Conservation (phyloP, 306 rosid species). For the Arachis stenosperma region DNA sequence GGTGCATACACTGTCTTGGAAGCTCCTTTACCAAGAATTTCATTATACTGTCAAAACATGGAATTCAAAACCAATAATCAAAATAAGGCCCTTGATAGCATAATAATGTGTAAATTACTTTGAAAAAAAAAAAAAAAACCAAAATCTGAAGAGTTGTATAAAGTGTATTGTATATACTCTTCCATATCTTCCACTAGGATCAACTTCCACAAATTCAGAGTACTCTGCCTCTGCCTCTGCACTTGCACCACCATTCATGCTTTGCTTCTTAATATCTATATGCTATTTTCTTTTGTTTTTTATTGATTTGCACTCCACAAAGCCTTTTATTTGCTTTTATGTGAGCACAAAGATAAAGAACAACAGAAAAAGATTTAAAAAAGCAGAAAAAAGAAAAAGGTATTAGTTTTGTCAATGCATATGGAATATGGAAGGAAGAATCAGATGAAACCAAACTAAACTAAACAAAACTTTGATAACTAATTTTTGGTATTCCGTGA, state of each 20-base stretch:
- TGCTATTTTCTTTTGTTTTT: slow-evolving; percentile 30
- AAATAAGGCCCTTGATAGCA: slow-evolving; percentile 28
- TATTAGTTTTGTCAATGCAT: slow-evolving; percentile 33
- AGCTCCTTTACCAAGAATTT: slow-evolving; percentile 98
- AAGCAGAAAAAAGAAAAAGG: slow-evolving; percentile 22
- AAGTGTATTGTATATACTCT: slow-evolving; percentile 59
- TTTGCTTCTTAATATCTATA: slow-evolving; percentile 36
- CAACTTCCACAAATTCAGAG: slow-evolving; percentile 87
- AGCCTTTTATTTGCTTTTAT: slow-evolving; percentile 28
- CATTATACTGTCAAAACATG: slow-evolving; percentile 72
- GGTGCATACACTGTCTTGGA: slow-evolving; percentile 84
- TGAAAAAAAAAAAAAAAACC: neutral
- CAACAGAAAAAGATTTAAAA: slow-evolving; percentile 10
- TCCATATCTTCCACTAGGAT: slow-evolving; percentile 99
- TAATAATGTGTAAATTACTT: slow-evolving; percentile 1
- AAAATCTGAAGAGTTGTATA: slow-evolving; percentile 4
- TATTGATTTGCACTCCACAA: slow-evolving; percentile 7
- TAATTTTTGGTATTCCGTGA: slow-evolving; percentile 43
- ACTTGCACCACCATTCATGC: slow-evolving; percentile 66
- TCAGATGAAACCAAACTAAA: neutral
- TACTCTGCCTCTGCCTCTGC: slow-evolving; percentile 51
- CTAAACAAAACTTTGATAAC: neutral
- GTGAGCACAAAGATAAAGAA: slow-evolving; percentile 36
- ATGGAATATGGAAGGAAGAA: slow-evolving; percentile 30
- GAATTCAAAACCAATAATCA: slow-evolving; percentile 41